A percentile compares a stretch with the other conserved stretches of the same genome.
phyloP scores from a whole-genome alignment of 164 flowering plant genomes.

The Cinnamomum micranthum region DNA sequence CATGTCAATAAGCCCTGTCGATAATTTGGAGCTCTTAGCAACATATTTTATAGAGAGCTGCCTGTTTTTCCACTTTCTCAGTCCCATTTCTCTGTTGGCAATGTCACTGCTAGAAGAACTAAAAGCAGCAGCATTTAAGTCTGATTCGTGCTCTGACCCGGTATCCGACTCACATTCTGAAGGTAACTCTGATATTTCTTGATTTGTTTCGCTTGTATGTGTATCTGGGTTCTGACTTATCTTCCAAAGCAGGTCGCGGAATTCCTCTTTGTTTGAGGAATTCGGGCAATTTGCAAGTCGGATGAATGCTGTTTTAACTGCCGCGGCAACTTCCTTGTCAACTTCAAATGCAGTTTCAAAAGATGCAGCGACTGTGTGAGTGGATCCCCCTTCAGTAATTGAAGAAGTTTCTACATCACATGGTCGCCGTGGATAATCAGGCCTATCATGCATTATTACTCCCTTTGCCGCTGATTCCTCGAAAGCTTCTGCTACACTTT shows the following conservation, averaged over 20 bases:
- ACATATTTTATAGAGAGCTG: conserved; percentile 24
- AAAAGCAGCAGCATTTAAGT: conserved; percentile 12
- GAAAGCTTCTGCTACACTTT: conserved; percentile 66
- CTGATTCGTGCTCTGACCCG: conserved; percentile 35
- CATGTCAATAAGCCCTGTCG: conserved; percentile 48
- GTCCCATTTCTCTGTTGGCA: conserved; percentile 9
- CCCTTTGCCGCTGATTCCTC: conserved; percentile 74
- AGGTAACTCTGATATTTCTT: conserved; percentile 34
- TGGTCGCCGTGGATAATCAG: conserved; percentile 47
- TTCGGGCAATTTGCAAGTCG: conserved; percentile 55
- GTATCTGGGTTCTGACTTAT: conserved; percentile 79
- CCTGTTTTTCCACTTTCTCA: conserved; percentile 28
- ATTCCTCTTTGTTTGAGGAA: conserved; percentile 52
- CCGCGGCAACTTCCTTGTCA: conserved; percentile 86
- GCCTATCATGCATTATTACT: conserved; percentile 76
- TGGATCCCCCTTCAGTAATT: conserved; percentile 46
- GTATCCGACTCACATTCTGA: conserved; percentile 55
- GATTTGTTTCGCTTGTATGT: conserved; percentile 35
- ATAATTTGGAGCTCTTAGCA: conserved; percentile 9
- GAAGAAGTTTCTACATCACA: conserved; percentile 55
- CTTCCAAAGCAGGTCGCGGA: conserved; percentile 52
- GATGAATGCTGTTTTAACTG: conserved; percentile 74
- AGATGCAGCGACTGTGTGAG: conserved; percentile 69
- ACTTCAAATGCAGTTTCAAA: conserved; percentile 94
- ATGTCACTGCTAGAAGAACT: conserved; percentile 10